A percentile compares a stretch with the other conserved stretches of the same genome.
phyloP scores from a whole-genome alignment of 2,329 filamentous ascomycete genomes.

The Beauveria asiatica region DNA sequence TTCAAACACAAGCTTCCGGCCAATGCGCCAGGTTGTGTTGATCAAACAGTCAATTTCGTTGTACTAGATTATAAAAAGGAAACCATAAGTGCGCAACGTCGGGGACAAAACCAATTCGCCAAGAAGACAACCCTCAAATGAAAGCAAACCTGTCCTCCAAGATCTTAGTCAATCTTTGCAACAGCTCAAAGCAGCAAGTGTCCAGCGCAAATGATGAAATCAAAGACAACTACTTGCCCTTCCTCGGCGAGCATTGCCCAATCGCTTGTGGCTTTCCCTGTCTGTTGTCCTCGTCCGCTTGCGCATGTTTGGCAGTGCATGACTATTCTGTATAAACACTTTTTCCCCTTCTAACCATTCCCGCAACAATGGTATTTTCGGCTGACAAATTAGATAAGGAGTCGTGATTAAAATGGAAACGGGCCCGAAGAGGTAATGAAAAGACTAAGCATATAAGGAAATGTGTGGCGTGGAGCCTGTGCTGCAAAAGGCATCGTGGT shows the following conservation, averaged over 20 bases:
- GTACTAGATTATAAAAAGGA: constrained; percentile 13
- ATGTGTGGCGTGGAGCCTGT: constrained; percentile 48
- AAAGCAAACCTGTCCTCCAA: constrained; percentile 12
- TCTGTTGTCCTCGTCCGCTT: neutral
- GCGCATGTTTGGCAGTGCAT: constrained; percentile 11
- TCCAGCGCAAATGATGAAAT: neutral
- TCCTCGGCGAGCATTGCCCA: neutral
- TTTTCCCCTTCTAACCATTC: constrained; percentile 10
- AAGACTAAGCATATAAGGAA: constrained; percentile 36
- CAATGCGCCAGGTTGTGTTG: neutral
- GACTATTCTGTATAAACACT: constrained; percentile 12
- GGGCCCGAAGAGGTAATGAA: constrained; percentile 25
- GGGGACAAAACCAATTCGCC: constrained; percentile 12
- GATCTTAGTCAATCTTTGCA: constrained; percentile 10
- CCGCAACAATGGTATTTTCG: constrained; percentile 12
- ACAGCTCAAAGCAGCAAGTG: constrained; percentile 6
- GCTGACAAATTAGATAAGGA: constrained; percentile 26
- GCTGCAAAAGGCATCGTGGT: constrained; percentile 50
- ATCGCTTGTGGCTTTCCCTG: neutral
- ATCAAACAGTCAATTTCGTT: constrained; percentile 11
- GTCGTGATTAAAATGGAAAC: constrained; percentile 33
- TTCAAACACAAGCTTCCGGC: neutral
- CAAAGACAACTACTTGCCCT: neutral
- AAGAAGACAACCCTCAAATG: constrained; percentile 11
- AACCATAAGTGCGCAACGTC: constrained; percentile 11